These are phyloP conservation scores for Phytophthora palmivora DNA, from an alignment of 352 stramenopile species.

Conservation along the genomic window DNA sequence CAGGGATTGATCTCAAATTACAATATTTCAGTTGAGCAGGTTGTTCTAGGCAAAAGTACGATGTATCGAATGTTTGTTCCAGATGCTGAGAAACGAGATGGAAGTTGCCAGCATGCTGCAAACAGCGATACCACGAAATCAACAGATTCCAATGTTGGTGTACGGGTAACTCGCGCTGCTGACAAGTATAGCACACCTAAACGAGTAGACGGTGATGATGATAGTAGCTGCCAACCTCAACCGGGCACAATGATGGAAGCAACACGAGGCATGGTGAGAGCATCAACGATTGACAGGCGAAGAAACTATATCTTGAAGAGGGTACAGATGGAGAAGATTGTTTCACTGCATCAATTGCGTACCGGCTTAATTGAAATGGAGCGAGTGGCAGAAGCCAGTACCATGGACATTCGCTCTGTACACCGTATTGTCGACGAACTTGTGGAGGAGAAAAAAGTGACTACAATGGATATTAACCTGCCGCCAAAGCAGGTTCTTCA, in stretches of 20 bases:
- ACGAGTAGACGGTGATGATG: constrained; percentile 14
- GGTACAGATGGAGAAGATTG: constrained; percentile 65
- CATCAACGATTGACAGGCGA: constrained; percentile 61
- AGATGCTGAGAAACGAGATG: constrained; percentile 5
- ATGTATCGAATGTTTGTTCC: constrained; percentile 88
- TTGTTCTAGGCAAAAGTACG: constrained; percentile 80
- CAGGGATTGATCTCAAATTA: constrained; percentile 85
- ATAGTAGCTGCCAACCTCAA: constrained; percentile 32
- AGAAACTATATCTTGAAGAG: constrained; percentile 65
- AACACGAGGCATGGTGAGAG: constrained; percentile 52
- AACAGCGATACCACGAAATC: constrained; percentile 7
- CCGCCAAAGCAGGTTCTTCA: constrained; percentile 74
- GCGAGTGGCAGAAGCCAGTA: constrained; percentile 39
- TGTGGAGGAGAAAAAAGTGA: constrained; percentile 49
- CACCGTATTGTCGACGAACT: constrained; percentile 73
- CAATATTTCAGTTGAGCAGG: constrained; percentile 77
- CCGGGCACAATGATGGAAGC: constrained; percentile 70
- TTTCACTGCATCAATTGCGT: constrained; percentile 74
- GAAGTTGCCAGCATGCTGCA: constrained; percentile 7
- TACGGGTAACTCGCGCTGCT: constrained; percentile 34
- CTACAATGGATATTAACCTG: constrained; percentile 73
- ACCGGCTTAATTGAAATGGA: constrained; percentile 62
- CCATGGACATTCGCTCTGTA: constrained; percentile 76
- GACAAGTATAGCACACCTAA: constrained; percentile 42
- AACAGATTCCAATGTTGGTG: constrained; percentile 17